Evolutionary conservation across 306 rosid genomes (phyloP), one percentile per base, ranked within the genome.

Genomic region (Acacia confusa): DNA sequence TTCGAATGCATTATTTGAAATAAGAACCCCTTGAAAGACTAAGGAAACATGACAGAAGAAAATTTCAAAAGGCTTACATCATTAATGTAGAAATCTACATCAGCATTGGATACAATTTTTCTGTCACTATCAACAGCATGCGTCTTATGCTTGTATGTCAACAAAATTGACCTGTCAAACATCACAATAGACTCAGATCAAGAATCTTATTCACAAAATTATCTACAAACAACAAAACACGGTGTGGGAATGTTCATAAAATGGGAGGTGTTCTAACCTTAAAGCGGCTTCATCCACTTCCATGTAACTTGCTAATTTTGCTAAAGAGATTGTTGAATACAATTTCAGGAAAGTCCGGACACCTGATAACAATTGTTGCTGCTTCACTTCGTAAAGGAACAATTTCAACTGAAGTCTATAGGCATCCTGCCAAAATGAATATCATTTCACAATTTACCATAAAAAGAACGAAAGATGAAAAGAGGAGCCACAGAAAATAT

Each of bases 341-440:
- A 93, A 93, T 88, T 91, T 93, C 87, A 92, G 85, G 88, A 92
- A 93, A 70, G 99, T 95, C 69, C 99, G 86, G 74, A 95, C 88
- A 44, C 99, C 96, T 10, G 97, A 92, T 65, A 95, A 79, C 87
- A 92, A 76, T 57, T 95, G 99, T 69, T 95, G 99, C 79, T 95
- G 99, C 93, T 92, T 95, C 84, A 95, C 97, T 89, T 95, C 98
- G 85, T 92, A 95, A 30, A 95, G 98, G 86, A 95, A 95, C 47
- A 93, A 74, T 83, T 95, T 95, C 88, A 95, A 85, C 84, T 95
- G 98, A 83, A 93, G 98, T 76, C 98, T 92, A 81, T 93, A 95
- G n/a, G 97, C 99, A 76, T 95, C 97, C 98, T 95, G 94, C 81
- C 38, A 73, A 72, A 72, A 57, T 25, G 32, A 86, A 78, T 24